Percentiles rank a stretch among this genome's conserved stretches.
Evolutionary conservation across 2,329 filamentous ascomycete genomes (phyloP).

Genomic region (Lasiodiplodia gonubiensis): DNA sequence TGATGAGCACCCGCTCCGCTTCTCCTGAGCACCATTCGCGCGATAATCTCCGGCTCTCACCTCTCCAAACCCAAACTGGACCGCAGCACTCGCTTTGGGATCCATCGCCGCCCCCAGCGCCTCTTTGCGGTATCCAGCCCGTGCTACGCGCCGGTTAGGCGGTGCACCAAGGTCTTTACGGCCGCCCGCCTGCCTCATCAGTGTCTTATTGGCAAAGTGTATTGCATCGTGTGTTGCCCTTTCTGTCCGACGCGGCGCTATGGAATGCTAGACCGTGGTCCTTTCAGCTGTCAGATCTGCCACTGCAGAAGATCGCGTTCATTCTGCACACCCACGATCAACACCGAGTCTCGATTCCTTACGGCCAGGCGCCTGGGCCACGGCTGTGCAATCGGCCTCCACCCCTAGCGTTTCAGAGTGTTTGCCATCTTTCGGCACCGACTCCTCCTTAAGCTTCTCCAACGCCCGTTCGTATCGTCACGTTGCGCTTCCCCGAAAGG

Average conservation of each 20-base stretch:
- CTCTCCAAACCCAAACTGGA: constrained; percentile 24
- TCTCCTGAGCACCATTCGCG: not conserved
- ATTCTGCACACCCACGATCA: constrained; percentile 7
- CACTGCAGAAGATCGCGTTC: not conserved
- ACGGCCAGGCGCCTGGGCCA: constrained; percentile 11
- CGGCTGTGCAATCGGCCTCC: not conserved
- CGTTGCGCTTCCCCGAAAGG: constrained; percentile 9
- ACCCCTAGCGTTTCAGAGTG: not conserved
- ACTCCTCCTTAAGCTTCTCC: constrained; percentile 13
- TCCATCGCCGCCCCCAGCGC: constrained; percentile 1
- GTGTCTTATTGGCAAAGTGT: constrained; percentile 7
- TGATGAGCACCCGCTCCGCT: not conserved
- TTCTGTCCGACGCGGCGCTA: constrained; percentile 19
- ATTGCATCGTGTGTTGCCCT: constrained; percentile 14
- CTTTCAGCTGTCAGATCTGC: constrained; percentile 4
- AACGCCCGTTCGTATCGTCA: constrained; percentile 14
- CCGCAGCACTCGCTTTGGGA: constrained; percentile 10
- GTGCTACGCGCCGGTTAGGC: constrained; percentile 21
- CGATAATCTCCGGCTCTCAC: not conserved
- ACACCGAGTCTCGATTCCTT: constrained; percentile 5
- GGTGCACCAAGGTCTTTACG: constrained; percentile 15
- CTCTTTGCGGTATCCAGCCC: constrained; percentile 14
- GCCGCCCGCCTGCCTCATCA: constrained; percentile 20
- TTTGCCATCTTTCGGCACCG: constrained; percentile 11
- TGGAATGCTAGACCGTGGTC: constrained; percentile 18